phyloP scores from a whole-genome alignment of 495 filamentous ascomycete genomes.

The Gamarada debralockiae region DNA sequence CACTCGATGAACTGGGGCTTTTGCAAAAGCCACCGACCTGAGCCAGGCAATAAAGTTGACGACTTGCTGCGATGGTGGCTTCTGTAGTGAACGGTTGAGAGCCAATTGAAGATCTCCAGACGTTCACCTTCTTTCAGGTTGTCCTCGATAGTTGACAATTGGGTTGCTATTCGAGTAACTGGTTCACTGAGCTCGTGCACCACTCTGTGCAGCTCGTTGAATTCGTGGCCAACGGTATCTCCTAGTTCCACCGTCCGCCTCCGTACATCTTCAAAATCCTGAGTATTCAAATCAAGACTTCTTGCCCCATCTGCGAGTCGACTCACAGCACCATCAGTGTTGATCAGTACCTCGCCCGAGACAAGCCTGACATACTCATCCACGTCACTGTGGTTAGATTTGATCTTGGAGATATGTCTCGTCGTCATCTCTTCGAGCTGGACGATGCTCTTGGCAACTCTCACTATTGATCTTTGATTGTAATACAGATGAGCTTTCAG shows the following conservation, averaged over 20 bases:
- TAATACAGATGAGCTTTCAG: neutral
- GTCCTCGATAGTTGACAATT: slow-evolving; percentile 18
- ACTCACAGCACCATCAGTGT: neutral
- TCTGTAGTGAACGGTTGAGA: neutral
- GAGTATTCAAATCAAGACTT: too few relatives aligned
- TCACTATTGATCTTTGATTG: neutral
- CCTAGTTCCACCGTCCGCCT: neutral
- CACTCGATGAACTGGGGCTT: slow-evolving; percentile 7
- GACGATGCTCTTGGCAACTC: slow-evolving; percentile 11
- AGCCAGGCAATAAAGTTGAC: neutral
- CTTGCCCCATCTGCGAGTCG: neutral
- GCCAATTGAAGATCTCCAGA: slow-evolving; percentile 7
- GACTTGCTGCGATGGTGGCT: slow-evolving; percentile 4
- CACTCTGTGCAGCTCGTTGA: too few relatives aligned
- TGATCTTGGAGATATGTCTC: neutral
- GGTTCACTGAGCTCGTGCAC: slow-evolving; percentile 9
- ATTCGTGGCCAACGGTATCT: slow-evolving; percentile 4
- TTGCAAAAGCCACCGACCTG: slow-evolving; percentile 8
- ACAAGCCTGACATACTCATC: slow-evolving; percentile 2
- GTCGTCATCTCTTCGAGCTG: neutral
- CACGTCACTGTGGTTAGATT: neutral
- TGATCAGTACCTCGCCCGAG: neutral
- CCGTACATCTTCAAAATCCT: neutral
- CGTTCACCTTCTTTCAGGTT: slow-evolving; percentile 17
- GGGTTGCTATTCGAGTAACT: slow-evolving; percentile 11